These are phyloP conservation scores for Penicillium sp. DNA, from an alignment of 2,329 filamentous ascomycete species.

Conservation along the genomic window DNA sequence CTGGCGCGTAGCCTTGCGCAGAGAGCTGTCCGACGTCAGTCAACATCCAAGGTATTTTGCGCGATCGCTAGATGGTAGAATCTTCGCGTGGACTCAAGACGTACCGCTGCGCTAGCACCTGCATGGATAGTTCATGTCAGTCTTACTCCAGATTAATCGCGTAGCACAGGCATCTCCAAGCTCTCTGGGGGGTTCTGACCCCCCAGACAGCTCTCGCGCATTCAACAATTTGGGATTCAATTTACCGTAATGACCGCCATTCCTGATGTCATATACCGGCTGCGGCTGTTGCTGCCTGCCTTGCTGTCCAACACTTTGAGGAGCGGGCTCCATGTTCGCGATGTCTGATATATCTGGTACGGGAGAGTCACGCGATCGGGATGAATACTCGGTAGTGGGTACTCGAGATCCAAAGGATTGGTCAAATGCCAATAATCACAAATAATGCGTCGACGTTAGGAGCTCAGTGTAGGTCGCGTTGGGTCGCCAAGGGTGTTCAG, in stretches of 20 bases:
- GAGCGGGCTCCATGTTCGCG: constrained; percentile 56
- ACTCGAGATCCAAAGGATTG: background rate
- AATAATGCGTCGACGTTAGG: background rate
- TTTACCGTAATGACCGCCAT: constrained; percentile 77
- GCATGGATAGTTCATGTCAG: constrained; percentile 15
- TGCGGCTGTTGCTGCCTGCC: constrained; percentile 62
- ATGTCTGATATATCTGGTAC: background rate
- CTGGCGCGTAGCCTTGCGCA: constrained; percentile 82
- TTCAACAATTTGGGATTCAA: constrained; percentile 3
- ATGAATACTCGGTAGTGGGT: background rate
- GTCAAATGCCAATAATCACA: background rate
- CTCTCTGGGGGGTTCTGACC: background rate
- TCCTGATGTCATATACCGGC: constrained; percentile 70
- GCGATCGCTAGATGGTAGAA: background rate
- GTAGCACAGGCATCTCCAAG: background rate
- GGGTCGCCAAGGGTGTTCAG: constrained; percentile 20
- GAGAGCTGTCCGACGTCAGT: constrained; percentile 64
- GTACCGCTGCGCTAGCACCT: constrained; percentile 71
- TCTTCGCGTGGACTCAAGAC: constrained; percentile 29
- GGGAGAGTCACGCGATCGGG: constrained; percentile 6
- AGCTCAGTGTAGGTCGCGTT: constrained; percentile 4
- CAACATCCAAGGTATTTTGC: background rate
- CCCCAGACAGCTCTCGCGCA: background rate
- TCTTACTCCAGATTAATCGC: background rate
- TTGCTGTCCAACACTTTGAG: constrained; percentile 58